Base-by-base conservation (phyloP, 176 grass and related monocot species). In the Melocanna baccifera region DNA sequence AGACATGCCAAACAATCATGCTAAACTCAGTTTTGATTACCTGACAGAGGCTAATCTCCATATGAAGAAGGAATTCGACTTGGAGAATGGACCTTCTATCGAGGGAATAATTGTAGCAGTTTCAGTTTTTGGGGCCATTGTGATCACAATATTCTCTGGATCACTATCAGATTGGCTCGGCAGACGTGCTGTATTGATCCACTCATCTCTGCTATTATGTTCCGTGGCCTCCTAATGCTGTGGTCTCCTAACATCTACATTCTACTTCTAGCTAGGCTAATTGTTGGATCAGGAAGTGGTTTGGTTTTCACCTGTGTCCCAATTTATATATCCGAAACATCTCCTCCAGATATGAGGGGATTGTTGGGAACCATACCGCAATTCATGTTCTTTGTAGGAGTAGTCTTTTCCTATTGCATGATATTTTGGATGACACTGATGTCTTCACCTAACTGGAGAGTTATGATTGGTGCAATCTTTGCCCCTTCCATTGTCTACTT, bases 261-360 rank as follows among this genome's bases (percentile, higher is more conserved):
- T 74, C 76, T 98, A 83, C 90, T 98, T 76, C 55, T 98, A 71
- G 92, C 89, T 48, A 89, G 95, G 86, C 67, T 98, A 80, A 90
- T 98, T 75, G 87, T 91, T 79, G 95, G 95, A 74, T 90, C 89
- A 58, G 95, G 91, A 34, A 98, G 90, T 84, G 92, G 95, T 62
- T 81, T 98, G 52, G 87, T 94, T 84, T 94, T 98, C 71, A 98
- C 91, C n/a, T 86, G 89, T 79, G 89, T 95, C 64, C 95, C 95
- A 9, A 86, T 98, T 67, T 98, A 98, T 84, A 98, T 98, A 82
- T 90, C 95, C 16, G 95, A 98, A 80, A 98, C 92, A 55, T 94
- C 95, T 74, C 91, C 92, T 67, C 79, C 92, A 69, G 78, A 93
- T 66, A 95, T 90, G 79, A 89, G 91, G 81, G 92, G 92, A 58